A percentile compares a stretch with the other conserved stretches of the same genome.
These are phyloP conservation scores for Stagonosporopsis chrysanthemi DNA, from an alignment of 2,329 filamentous ascomycete species.

Conservation along the genomic window DNA sequence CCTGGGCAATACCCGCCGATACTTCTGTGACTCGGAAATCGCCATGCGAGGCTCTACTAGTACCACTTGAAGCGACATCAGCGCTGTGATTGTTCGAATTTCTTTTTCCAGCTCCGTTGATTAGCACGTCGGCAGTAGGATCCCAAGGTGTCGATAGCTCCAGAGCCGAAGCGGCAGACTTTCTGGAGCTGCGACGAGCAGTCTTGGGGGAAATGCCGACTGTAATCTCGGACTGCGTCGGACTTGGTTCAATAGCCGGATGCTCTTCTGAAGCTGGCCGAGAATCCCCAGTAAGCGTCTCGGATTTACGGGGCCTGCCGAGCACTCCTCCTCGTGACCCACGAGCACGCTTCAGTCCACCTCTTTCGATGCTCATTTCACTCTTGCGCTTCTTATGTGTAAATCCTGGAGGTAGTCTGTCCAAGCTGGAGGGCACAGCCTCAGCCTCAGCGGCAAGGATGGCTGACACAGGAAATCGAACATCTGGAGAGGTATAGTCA, in stretches of 20 bases:
- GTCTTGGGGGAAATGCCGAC: constrained; percentile 9
- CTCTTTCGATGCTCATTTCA: constrained; percentile 13
- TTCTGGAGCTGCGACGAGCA: constrained; percentile 26
- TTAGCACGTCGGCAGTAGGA: constrained; percentile 1
- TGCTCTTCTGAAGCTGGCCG: not conserved
- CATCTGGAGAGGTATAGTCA: not conserved
- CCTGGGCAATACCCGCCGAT: not conserved
- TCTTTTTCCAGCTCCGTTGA: not conserved
- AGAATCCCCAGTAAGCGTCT: not conserved
- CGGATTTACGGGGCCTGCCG: constrained; percentile 27
- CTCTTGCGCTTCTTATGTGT: constrained; percentile 30
- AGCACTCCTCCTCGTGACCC: constrained; percentile 23
- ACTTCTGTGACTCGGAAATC: not conserved
- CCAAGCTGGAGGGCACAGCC: constrained; percentile 28
- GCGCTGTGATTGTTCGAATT: not conserved
- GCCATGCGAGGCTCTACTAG: not conserved
- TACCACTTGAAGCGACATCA: not conserved
- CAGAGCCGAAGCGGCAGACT: constrained; percentile 9
- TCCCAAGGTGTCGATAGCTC: constrained; percentile 8
- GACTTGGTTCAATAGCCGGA: not conserved
- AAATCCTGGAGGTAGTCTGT: constrained; percentile 27
- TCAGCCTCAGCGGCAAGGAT: constrained; percentile 33
- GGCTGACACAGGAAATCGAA: not conserved
- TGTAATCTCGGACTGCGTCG: not conserved
- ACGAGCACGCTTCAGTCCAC: constrained; percentile 22